Evolutionary conservation across 139 green algal genomes (phyloP).

Genomic region (Pleodorina starrii): DNA sequence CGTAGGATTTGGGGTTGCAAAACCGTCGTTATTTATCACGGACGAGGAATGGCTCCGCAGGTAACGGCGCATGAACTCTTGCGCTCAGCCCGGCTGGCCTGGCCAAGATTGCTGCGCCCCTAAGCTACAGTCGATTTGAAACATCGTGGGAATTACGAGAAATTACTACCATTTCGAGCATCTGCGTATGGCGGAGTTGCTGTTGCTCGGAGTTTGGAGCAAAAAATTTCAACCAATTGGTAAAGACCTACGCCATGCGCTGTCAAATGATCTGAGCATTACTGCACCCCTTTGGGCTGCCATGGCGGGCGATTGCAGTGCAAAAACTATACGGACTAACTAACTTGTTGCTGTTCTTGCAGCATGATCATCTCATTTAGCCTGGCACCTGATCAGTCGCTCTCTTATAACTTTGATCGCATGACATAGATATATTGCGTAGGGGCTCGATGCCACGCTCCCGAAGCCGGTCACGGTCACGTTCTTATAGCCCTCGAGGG

Average conservation of each 20-base stretch:
- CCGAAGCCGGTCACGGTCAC: conserved; percentile 21
- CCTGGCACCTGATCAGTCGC: too few species aligned
- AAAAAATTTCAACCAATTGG: background rate
- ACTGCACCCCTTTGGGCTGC: background rate
- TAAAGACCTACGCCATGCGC: background rate
- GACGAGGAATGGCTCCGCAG: background rate
- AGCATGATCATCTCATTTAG: too few species aligned
- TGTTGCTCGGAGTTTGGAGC: background rate
- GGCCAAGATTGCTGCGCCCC: background rate
- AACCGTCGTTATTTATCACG: background rate
- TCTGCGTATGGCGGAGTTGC: background rate
- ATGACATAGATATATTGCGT: too few species aligned
- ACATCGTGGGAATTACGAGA: background rate
- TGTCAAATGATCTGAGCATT: background rate
- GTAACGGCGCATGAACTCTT: conserved; percentile 22
- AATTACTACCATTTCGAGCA: background rate
- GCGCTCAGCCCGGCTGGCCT: background rate
- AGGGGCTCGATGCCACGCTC: conserved; percentile 15
- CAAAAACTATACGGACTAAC: background rate
- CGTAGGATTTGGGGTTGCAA: background rate
- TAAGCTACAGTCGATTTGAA: background rate
- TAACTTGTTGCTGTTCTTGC: background rate
- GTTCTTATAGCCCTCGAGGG: background rate
- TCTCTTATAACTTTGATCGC: too few species aligned
- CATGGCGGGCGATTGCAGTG: background rate